Base-by-base conservation (phyloP, 1,139 yeast species). In the Yamadazyma conglobata region DNA sequence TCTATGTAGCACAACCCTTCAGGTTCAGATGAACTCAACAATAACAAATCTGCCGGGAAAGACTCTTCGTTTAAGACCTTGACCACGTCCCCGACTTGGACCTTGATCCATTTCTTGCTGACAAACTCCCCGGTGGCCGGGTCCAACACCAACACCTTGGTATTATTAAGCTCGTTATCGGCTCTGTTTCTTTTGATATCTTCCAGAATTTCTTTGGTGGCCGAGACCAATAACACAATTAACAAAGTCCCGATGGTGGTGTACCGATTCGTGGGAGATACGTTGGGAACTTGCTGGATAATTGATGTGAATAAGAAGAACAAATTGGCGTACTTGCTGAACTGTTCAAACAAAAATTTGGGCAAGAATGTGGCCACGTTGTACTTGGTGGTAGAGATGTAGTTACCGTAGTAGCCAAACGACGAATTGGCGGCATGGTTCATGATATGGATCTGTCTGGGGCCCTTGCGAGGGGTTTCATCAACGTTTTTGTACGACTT, bases 1-100 rank as follows among this genome's bases (percentile, higher is more conserved):
- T 93, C 99, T 36, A 91, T 87, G 49, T 93, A 93, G 54, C 98
- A 93, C 39, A 93, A 67, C 5, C 98, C 99, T 58, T 91, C 97
- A 0, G 99, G 98, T 54, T 93, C 99, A 0, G 97, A 89, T 1
- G 96, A 87, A 20, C 94, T 79, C 26, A 93, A 53, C 14, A 93
- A 59, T 10, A 91, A 68, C 35, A 93, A 51, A 62, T 93, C 99
- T 0, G 98, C 98, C 0, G 99, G 99, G 40, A 93, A 77, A 0
- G 96, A 83, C 40, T 89, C 95, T 50, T 88, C 97, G 22, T 88
- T 85, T 34, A 70, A 73, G 2, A 93, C 91, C 38, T 77, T 75
- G 3, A 93, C 87, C 10, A 91, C 76, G 52, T 93, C 97, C 25
- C 99, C 99, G 3, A 89, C 97, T 29, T 77, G 68, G 17, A 91